Conservation (phyloP, 306 rosid genomes). For the Datisca glomerata region DNA sequence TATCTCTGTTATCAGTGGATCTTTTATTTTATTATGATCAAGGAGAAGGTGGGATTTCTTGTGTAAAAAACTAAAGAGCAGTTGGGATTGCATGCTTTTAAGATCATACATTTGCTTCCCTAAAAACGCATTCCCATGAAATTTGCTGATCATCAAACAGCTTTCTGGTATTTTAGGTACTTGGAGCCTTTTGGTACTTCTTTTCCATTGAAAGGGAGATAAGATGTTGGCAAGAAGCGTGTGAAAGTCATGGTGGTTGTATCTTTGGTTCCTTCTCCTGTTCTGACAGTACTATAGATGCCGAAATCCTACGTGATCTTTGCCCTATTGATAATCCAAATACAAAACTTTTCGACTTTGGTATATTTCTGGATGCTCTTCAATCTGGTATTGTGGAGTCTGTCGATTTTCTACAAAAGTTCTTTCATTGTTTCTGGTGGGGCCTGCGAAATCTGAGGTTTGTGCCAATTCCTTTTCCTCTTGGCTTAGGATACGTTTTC, state of each 20-base stretch:
- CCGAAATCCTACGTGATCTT: neutral
- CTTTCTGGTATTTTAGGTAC: constrained; percentile 3
- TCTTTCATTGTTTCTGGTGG: neutral
- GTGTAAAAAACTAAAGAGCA: no score
- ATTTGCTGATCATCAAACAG: constrained; percentile 4
- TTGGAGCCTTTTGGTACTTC: constrained; percentile 22
- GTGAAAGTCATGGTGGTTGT: neutral
- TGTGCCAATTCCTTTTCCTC: neutral
- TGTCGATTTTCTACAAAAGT: neutral
- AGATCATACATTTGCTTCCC: neutral
- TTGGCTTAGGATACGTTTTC: neutral
- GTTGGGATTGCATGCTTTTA: neutral
- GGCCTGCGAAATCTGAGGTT: constrained; percentile 1
- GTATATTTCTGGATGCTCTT: neutral
- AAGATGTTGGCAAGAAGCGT: constrained; percentile 9
- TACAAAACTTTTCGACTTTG: constrained; percentile 4
- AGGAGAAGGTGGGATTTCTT: no score
- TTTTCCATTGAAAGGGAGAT: constrained; percentile 10
- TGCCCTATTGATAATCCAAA: neutral
- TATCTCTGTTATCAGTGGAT: neutral
- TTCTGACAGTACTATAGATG: neutral
- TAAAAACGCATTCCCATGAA: neutral
- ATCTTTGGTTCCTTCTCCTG: neutral
- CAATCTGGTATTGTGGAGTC: neutral
- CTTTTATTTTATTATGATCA: neutral